Evolutionary conservation across 495 filamentous ascomycete species (phyloP).

Genomic region (Hypoxylon subgilvum): DNA sequence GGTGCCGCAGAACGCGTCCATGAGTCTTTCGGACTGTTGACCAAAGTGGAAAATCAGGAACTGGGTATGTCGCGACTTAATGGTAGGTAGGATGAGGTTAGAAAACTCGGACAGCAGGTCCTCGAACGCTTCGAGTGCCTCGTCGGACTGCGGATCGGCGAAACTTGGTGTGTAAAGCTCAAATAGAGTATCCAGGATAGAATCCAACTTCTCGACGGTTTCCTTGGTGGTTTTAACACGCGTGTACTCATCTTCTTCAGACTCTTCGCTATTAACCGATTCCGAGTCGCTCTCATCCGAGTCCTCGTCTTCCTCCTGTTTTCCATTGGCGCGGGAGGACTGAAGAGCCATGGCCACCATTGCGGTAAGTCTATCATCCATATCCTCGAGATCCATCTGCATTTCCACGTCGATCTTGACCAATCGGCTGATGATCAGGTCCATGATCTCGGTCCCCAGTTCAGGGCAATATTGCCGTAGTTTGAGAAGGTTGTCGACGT

Average conservation of each 20-base stretch:
- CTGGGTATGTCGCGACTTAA: constrained; percentile 83
- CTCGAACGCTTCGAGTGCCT: constrained; percentile 64
- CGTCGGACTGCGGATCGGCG: constrained; percentile 54
- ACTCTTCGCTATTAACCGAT: constrained; percentile 58
- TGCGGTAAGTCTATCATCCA: constrained; percentile 62
- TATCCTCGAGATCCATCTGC: constrained; percentile 86
- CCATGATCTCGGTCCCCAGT: constrained; percentile 80
- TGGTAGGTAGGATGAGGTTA: constrained; percentile 84
- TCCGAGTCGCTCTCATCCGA: constrained; percentile 66
- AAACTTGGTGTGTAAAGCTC: constrained; percentile 76
- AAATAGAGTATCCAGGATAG: constrained; percentile 89
- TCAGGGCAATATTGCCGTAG: constrained; percentile 78
- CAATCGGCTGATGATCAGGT: constrained; percentile 78
- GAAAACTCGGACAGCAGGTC: constrained; percentile 82
- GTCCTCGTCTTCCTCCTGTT: constrained; percentile 59
- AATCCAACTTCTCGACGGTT: constrained; percentile 89
- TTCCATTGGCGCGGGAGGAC: constrained; percentile 39
- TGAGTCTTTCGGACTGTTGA: constrained; percentile 73
- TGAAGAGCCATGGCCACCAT: constrained; percentile 53
- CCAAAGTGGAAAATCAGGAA: constrained; percentile 94
- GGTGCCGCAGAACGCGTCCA: constrained; percentile 79
- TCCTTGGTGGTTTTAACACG: constrained; percentile 69
- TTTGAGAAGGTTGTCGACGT: constrained; percentile 77
- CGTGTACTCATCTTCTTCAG: constrained; percentile 52
- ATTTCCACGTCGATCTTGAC: constrained; percentile 95